Conservation (phyloP, 768 basidiomycete genomes). For the Phanerochaete sordida region DNA sequence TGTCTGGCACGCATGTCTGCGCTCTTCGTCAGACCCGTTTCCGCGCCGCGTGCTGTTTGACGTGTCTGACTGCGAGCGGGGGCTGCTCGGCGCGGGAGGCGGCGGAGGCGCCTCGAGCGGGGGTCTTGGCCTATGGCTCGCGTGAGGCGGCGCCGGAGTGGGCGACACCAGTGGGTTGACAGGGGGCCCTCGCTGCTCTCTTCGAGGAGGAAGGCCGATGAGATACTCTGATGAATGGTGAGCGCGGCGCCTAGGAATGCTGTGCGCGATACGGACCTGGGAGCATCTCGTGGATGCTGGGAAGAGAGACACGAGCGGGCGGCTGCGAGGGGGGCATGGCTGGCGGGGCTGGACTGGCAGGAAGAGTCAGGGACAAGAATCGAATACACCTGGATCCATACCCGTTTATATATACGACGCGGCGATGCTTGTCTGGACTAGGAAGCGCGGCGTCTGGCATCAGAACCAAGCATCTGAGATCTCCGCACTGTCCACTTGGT, state of each 20-base stretch:
- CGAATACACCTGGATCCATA: neutral
- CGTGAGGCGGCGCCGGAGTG: neutral
- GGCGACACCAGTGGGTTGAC: neutral
- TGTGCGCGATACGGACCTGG: conserved; percentile 17
- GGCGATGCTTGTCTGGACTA: neutral
- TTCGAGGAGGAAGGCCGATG: neutral
- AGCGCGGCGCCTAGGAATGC: neutral
- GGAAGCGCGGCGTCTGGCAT: neutral
- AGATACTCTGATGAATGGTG: neutral
- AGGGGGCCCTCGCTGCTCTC: neutral
- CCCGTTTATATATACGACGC: neutral
- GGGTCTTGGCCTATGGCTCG: neutral
- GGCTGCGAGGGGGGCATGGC: neutral
- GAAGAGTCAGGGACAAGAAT: neutral
- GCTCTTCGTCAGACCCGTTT: neutral
- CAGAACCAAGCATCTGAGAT: neutral
- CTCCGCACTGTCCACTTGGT: neutral
- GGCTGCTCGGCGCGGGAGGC: neutral
- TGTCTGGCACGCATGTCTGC: conserved; percentile 1
- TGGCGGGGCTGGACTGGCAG: neutral
- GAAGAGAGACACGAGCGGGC: conserved; percentile 14
- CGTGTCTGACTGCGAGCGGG: neutral
- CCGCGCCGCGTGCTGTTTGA: neutral
- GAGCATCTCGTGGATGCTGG: conserved; percentile 28
- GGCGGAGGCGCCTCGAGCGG: neutral